These are phyloP conservation scores for Boletus tylopilopsis DNA, from an alignment of 768 basidiomycete genomes.

Conservation along the genomic window DNA sequence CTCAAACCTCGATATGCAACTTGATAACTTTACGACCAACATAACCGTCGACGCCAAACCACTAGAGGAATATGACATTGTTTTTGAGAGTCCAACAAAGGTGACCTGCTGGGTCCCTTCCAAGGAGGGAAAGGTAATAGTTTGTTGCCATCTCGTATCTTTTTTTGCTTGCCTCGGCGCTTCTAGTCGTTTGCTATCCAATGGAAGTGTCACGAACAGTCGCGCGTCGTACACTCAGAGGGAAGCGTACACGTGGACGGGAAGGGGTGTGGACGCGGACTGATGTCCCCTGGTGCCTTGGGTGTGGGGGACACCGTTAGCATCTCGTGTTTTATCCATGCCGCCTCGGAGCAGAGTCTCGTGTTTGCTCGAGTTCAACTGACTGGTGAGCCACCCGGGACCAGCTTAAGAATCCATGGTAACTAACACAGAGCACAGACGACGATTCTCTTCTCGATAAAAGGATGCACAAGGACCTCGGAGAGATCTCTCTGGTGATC, in stretches of 20 bases:
- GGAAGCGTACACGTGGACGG: constrained; percentile 11
- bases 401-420: not conserved
- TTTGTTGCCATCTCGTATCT: not conserved
- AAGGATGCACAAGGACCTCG: constrained; percentile 6
- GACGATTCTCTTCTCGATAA: constrained; percentile 17
- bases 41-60: constrained; percentile 13
- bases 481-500: constrained; percentile 14
- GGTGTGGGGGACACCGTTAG: not conserved
- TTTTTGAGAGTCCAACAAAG: constrained; percentile 3
- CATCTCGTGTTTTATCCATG: not conserved
- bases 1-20: constrained; percentile 6
- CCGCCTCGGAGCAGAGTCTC: not conserved
- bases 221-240: not conserved
- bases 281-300: not conserved
- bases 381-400: constrained; percentile 7
- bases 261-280: accelerated
- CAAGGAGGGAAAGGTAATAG: constrained; percentile 20
- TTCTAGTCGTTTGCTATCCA: constrained; percentile 11
- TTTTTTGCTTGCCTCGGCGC: not conserved
- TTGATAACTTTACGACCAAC: constrained; percentile 12
- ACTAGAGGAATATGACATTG: constrained; percentile 13
- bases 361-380: constrained; percentile 18
- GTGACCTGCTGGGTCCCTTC: constrained; percentile 23
- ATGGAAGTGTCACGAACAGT: constrained; percentile 9
- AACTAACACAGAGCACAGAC: constrained; percentile 6